A percentile compares a stretch with the other conserved stretches of the same genome.
Conservation (phyloP, 1,139 yeast genomes). For the Suhomyces coccinellae region DNA sequence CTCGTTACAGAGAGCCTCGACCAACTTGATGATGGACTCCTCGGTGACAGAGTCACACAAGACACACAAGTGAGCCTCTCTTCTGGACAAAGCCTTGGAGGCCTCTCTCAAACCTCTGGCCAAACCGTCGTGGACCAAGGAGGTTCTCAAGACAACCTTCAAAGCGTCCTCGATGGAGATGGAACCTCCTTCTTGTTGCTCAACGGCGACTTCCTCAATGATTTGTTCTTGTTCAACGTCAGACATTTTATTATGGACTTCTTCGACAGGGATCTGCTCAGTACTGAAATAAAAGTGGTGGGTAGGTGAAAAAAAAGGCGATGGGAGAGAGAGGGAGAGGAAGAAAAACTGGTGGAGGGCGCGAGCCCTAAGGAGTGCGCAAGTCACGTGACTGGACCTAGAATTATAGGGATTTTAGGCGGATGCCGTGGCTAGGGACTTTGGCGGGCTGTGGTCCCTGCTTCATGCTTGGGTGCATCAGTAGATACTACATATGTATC, state of each 20-base stretch:
- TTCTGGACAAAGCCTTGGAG: slow-evolving; percentile 95
- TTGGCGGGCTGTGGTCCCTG: no score
- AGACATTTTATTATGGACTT: slow-evolving; percentile 75
- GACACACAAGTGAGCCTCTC: slow-evolving; percentile 98
- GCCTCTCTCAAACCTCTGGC: slow-evolving; percentile 99
- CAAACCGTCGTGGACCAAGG: slow-evolving; percentile 98
- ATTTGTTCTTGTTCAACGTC: slow-evolving; percentile 85
- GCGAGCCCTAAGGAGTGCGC: slow-evolving; percentile 1
- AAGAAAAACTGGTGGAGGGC: slow-evolving; percentile 8
- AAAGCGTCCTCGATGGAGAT: slow-evolving; percentile 98
- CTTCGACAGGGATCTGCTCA: slow-evolving; percentile 91
- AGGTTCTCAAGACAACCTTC: slow-evolving; percentile 97
- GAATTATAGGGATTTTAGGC: no score
- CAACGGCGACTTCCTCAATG: slow-evolving; percentile 84
- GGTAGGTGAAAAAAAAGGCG: slow-evolving; percentile 7
- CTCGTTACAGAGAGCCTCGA: slow-evolving; percentile 99
- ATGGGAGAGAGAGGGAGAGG: slow-evolving; percentile 2
- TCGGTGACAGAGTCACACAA: slow-evolving; percentile 98
- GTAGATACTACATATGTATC: no score
- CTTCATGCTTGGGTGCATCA: no score
- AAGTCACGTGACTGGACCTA: slow-evolving; percentile 4
- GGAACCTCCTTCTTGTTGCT: slow-evolving; percentile 80
- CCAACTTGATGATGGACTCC: slow-evolving; percentile 94
- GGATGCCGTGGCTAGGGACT: no score
- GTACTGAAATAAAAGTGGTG: slow-evolving; percentile 42